phyloP scores from a whole-genome alignment of 805 yeast species.

The Candida ovalis region DNA sequence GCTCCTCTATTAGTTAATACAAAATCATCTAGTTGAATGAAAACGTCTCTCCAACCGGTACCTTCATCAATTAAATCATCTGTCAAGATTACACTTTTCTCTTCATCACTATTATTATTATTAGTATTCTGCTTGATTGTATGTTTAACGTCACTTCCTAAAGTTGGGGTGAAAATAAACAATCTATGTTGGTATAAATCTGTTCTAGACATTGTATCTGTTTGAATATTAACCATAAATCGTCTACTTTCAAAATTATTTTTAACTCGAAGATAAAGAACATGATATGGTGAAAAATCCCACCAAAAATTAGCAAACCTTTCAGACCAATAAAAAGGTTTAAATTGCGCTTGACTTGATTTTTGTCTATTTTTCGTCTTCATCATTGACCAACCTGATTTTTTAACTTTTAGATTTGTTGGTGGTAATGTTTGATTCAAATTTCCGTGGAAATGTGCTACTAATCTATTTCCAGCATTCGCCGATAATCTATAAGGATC shows the following conservation, averaged over 20 bases:
- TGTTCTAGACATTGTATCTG: constrained; percentile 71
- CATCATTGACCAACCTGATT: constrained; percentile 79
- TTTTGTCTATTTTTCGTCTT: constrained; percentile 61
- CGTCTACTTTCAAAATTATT: constrained; percentile 56
- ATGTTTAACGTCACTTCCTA: not conserved
- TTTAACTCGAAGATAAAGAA: constrained; percentile 64
- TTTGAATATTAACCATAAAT: constrained; percentile 76
- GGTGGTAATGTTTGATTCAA: constrained; percentile 62
- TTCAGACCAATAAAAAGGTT: constrained; percentile 35
- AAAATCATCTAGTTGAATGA: constrained; percentile 72
- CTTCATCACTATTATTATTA: not conserved
- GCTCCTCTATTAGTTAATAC: constrained; percentile 81
- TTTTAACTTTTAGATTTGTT: constrained; percentile 56
- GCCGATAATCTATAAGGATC: constrained; percentile 40
- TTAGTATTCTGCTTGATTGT: not conserved
- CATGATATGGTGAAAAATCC: constrained; percentile 67
- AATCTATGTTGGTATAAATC: constrained; percentile 81
- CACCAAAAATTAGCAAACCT: constrained; percentile 44
- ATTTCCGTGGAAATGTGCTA: constrained; percentile 70
- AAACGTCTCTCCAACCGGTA: constrained; percentile 73
- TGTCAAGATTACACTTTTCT: too few relatives aligned
- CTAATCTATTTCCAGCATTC: constrained; percentile 31
- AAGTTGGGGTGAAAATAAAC: constrained; percentile 63
- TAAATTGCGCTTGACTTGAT: constrained; percentile 36
- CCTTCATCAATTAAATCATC: not conserved